Percentiles rank a stretch among this genome's conserved stretches.
Evolutionary conservation across 1,284 basidiomycete species (phyloP).

Genomic region (Abortiporus biennis): DNA sequence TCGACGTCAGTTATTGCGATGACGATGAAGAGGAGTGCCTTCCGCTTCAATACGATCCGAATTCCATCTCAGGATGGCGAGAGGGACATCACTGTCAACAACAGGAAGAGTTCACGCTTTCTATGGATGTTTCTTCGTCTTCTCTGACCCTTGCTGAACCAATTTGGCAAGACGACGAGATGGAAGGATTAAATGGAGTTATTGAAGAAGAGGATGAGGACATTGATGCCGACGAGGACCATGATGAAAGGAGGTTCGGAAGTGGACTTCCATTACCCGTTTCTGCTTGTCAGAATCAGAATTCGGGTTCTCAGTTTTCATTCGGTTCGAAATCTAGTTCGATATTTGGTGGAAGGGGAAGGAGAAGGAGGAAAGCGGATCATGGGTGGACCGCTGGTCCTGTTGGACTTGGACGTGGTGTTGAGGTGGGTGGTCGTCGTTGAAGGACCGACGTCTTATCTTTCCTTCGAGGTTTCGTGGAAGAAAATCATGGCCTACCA

Average conservation of each 20-base stretch:
- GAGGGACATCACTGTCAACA: background rate
- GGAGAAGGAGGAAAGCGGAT: background rate
- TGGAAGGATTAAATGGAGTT: background rate
- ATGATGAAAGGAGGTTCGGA: too few species aligned
- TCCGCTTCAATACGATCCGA: background rate
- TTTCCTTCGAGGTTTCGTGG: too few species aligned
- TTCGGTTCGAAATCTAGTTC: too few species aligned
- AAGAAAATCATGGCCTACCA: too few species aligned
- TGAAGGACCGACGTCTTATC: too few species aligned
- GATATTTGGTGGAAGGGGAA: background rate
- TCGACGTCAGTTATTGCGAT: slow-evolving; percentile 3
- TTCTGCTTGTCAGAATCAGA: background rate
- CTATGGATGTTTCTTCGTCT: slow-evolving; percentile 1
- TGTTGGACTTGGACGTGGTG: background rate
- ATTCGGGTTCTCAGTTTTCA: too few species aligned
- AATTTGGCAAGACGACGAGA: background rate
- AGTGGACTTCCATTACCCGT: background rate
- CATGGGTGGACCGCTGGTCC: background rate
- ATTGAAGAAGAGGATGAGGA: too few species aligned
- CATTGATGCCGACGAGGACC: too few species aligned
- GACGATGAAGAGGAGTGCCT: background rate
- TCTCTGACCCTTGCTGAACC: background rate
- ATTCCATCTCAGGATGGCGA: background rate
- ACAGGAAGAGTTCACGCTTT: slow-evolving; percentile 1
- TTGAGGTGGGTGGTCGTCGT: background rate